Evolutionary conservation across 2,329 filamentous ascomycete genomes (phyloP).

Genomic region (Colletotrichum karsti): DNA sequence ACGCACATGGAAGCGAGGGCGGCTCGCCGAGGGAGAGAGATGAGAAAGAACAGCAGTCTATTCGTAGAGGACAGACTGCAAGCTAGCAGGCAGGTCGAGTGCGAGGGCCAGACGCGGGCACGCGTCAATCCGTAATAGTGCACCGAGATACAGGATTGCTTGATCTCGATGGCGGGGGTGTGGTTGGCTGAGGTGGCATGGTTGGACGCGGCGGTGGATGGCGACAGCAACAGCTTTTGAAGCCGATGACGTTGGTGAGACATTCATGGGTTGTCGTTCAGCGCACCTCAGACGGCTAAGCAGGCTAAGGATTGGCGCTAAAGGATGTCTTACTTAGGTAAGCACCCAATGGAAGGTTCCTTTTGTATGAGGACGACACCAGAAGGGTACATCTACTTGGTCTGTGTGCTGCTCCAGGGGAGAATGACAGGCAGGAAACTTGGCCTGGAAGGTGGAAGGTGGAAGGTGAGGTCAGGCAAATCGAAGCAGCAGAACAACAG

Average conservation of each 20-base stretch:
- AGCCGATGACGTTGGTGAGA: slow-evolving; percentile 28
- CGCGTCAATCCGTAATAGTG: not conserved
- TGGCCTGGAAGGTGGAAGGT: not conserved
- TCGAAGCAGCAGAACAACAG: not conserved
- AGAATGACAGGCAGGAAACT: slow-evolving; percentile 3
- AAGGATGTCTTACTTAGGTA: slow-evolving; percentile 2
- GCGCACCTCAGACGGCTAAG: not conserved
- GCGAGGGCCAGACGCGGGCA: not conserved
- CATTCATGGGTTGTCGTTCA: slow-evolving; percentile 13
- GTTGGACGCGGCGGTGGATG: not conserved
- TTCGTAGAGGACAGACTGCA: too few species aligned
- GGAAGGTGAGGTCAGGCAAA: not conserved
- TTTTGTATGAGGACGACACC: not conserved
- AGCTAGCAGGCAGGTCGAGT: not conserved
- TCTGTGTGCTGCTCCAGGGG: not conserved
- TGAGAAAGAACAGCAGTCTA: too few species aligned
- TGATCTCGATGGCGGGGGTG: slow-evolving; percentile 5
- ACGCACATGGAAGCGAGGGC: slow-evolving; percentile 3
- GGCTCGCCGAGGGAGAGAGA: not conserved
- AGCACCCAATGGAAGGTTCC: not conserved
- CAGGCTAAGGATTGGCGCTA: slow-evolving; percentile 6
- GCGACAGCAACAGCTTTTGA: not conserved
- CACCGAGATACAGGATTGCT: not conserved
- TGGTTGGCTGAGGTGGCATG: not conserved
- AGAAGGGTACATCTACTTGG: not conserved